Conservation (phyloP, 805 yeast genomes). For the Jamesozyma spencerorum region DNA sequence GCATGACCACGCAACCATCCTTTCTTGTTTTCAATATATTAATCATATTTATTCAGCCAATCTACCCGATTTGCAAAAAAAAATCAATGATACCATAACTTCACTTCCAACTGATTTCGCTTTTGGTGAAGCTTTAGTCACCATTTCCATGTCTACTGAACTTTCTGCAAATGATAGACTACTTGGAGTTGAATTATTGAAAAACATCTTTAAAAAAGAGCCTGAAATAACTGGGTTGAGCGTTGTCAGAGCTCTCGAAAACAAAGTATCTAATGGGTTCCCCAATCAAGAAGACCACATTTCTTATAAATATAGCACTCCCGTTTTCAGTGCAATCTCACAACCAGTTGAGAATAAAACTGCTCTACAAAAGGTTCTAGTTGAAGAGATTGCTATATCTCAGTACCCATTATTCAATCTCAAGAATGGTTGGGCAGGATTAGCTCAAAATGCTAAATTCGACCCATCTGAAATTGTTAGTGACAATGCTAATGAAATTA, state of each 20-base stretch:
- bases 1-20: conserved; percentile 31
- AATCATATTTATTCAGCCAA: conserved; percentile 11
- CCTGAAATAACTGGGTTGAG: conserved; percentile 37
- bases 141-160: conserved; percentile 35
- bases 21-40: conserved; percentile 20
- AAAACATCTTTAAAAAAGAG: conserved; percentile 25
- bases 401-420: conserved; percentile 35
- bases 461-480: conserved; percentile 58
- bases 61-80: conserved; percentile 3
- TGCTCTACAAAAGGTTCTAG: conserved; percentile 28
- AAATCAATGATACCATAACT: conserved; percentile 8
- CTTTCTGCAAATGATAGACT: conserved; percentile 32
- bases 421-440: conserved; percentile 67
- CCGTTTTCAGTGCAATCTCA: conserved; percentile 34
- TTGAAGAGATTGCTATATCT: conserved; percentile 35
- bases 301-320: conserved; percentile 27
- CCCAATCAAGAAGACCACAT: conserved; percentile 16
- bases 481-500: conserved; percentile 18
- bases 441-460: conserved; percentile 46
- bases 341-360: conserved; percentile 20
- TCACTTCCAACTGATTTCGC: conserved; percentile 8
- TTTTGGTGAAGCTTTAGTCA: conserved; percentile 44
- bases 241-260: conserved; percentile 36
- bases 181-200: conserved; percentile 29
- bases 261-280: conserved; percentile 15